A percentile compares a stretch with the other conserved stretches of the same genome.
Evolutionary conservation across 495 filamentous ascomycete genomes (phyloP).

Genomic region (Alectoria sarmentosa): DNA sequence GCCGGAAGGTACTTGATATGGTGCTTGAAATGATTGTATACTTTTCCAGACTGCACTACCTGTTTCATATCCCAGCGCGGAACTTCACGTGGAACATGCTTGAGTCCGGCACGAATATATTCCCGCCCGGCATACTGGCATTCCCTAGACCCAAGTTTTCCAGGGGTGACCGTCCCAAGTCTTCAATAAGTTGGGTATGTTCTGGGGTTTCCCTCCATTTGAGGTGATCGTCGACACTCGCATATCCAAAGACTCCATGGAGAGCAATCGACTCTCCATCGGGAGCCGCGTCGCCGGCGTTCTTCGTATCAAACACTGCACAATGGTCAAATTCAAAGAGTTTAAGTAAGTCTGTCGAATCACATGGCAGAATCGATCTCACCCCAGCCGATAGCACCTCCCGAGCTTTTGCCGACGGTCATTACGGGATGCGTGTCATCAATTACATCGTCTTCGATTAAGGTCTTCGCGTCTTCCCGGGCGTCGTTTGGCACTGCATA

Average conservation of each 20-base stretch:
- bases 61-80: neutral
- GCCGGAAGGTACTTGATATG: no score
- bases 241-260: neutral
- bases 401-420: neutral
- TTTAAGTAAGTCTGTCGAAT: neutral
- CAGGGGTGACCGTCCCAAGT: neutral
- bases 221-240: neutral
- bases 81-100: neutral
- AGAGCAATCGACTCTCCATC: neutral
- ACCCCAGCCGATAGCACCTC: constrained; percentile 4
- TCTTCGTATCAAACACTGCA: neutral
- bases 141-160: neutral
- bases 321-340: neutral
- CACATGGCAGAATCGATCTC: neutral
- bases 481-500: neutral
- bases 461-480: neutral
- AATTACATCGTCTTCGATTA: neutral
- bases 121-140: neutral
- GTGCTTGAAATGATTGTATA: no score
- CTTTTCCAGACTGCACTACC: no score
- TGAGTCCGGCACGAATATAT: neutral
- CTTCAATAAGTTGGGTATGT: neutral
- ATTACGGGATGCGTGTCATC: neutral
- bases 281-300: neutral
- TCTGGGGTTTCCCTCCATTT: neutral